Base-by-base conservation (phyloP, 1,284 basidiomycete genomes). In the Sporisorium graminicola region DNA sequence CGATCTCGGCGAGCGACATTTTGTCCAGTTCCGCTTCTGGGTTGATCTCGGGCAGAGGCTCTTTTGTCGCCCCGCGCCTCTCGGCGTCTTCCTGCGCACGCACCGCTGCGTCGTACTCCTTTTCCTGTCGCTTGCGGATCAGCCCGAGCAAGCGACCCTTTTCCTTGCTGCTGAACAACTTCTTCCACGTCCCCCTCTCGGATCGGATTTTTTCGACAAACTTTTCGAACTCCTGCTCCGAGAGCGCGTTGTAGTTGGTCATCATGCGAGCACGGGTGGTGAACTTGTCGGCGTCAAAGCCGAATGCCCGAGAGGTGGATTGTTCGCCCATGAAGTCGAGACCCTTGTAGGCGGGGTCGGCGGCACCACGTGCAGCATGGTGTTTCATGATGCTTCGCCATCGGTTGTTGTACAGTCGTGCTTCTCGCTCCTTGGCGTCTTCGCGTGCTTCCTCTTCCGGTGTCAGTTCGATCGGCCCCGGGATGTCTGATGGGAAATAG, bases 241-340 rank as follows among this genome's bases (percentile, higher is more conserved):
- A 51, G 42, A 82, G 64, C 0, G 78, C 74, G 50, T 80, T 72
- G 77, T 80, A 83, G 74, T 83, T 80, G 62, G 74, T 74, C 61
- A 79, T 74, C 61, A 82, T 75, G 13, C 76, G 58, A 12, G 74
- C 64, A 2, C 60, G 60, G n/a, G 67, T 70, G 26, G 72, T 69
- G 61, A 74, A 83, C 37, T 72, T 67, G 27, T 75, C 69, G 14
- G 58, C 62, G 47, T 72, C 68, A 13, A 60, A 68, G 0, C 77
- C 77, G 20, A 76, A 78, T 0, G 70, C 70, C 2, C 54, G 53
- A 18, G 63, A 64, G 26, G 56, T 43, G 6, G 70, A 60, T 37
- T 70, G 70, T 40, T 77, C 74, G 50, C 75, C 75, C 53, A 74
- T 57, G 37, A 64, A 77, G 46, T 77, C 74, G 9, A 77, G 35